Conservation (phyloP, 306 rosid species). For the Prunus davidiana region DNA sequence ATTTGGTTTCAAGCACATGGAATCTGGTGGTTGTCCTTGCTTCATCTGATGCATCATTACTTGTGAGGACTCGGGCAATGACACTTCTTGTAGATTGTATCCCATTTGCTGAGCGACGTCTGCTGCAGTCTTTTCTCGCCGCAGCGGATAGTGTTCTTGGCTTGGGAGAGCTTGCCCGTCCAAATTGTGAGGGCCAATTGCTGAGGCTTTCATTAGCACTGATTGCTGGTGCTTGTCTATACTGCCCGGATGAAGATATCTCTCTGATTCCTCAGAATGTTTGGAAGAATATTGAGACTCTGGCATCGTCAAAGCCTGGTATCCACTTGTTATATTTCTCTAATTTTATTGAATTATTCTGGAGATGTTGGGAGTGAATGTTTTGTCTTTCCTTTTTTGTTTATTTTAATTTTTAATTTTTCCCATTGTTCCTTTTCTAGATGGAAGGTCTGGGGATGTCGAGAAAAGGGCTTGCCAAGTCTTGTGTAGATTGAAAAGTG, state of each 20-base stretch:
- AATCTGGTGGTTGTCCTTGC: conserved; percentile 72
- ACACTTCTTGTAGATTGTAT: conserved; percentile 68
- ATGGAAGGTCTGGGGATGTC: conserved; percentile 61
- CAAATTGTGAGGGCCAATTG: conserved; percentile 61
- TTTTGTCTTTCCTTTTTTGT: neutral
- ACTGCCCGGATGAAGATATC: conserved; percentile 73
- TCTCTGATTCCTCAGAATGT: conserved; percentile 72
- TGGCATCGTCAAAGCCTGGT: conserved; percentile 68
- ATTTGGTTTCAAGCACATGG: conserved; percentile 86
- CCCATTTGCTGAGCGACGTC: conserved; percentile 71
- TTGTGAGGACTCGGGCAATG: conserved; percentile 66
- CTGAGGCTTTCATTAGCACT: conserved; percentile 78
- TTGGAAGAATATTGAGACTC: conserved; percentile 68
- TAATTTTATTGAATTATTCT: conserved; percentile 2
- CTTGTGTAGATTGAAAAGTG: conserved; percentile 65
- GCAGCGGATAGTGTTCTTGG: conserved; percentile 69
- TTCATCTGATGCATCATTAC: conserved; percentile 61
- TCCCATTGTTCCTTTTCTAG: conserved; percentile 37
- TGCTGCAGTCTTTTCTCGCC: conserved; percentile 68
- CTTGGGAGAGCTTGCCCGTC: conserved; percentile 45
- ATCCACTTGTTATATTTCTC: conserved; percentile 24
- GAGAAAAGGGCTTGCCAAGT: conserved; percentile 80
- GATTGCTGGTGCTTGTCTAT: conserved; percentile 74
- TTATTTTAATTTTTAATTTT: neutral
- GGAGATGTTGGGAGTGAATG: conserved; percentile 9